Base-by-base conservation (phyloP, 73 alveolate genomes). In the Paramecium sexaurelia region DNA sequence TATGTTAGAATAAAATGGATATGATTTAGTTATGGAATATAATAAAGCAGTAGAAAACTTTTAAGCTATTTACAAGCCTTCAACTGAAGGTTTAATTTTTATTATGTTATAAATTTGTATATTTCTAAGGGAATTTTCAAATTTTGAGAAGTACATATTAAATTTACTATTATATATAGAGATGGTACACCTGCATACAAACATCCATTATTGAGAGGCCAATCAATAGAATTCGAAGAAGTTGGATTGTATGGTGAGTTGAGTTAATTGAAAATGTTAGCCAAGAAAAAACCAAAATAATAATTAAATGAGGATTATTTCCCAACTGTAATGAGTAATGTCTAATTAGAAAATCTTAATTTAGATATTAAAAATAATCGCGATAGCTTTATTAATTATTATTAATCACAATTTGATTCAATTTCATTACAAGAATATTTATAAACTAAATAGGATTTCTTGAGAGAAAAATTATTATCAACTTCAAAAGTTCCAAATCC, bases 11-110 rank as follows among this genome's bases (percentile, higher is more conserved):
- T 43, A 40, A 78, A 37, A 78, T 78, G 90, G 90, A 20, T 78
- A 78, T 78, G 90, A 78, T 78, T 24, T 78, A 22, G 90, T 78
- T 22, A 40, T 41, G 47, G 90, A 78, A 22, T 78, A 78, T 22
- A 78, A 78, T 78, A 78, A 43, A 22, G 68, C 75, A 11, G 73
- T 78, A 0, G 90, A 78, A 32, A 39, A 78, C 47, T 78, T 39
- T 24, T 43, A 40, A 26, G 90, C 90, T 17, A 22, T 78, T 17
- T 78, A 78, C 41, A 78, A 45, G 10, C 71, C 90, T 15, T 13
- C 68, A 40, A 24, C 68, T 0, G 90, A 78, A 45, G 71, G 61
- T 4, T 6, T 78, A 2, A 41, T 78, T 47, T 78, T 41, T n/a
- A 78, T 78, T 1, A 78, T 78, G 90, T 26, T 78, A 22, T 43